Evolutionary conservation across 2,329 filamentous ascomycete species (phyloP).

Genomic region (Seiridium cupressi): DNA sequence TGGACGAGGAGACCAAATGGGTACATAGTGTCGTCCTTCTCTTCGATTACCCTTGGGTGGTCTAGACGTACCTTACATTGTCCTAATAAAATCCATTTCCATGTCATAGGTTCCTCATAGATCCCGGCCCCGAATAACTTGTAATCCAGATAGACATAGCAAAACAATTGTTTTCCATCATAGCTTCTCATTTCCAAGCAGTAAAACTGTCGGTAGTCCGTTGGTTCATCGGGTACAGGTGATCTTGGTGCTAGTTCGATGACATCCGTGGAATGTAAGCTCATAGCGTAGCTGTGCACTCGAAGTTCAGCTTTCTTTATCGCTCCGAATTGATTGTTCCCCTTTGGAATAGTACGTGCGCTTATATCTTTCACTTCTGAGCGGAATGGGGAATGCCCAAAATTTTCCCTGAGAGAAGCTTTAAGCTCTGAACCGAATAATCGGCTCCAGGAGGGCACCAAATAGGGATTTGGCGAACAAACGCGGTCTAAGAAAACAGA

Average conservation of each 20-base stretch:
- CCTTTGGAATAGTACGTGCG: not conserved
- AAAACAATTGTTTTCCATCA: not conserved
- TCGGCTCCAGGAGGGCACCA: not conserved
- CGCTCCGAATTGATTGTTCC: not conserved
- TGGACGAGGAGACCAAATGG: not conserved
- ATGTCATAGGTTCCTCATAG: not conserved
- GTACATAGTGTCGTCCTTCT: not conserved
- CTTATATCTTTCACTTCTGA: not conserved
- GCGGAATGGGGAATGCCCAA: not conserved
- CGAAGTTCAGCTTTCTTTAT: not conserved
- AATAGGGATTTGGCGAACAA: not conserved
- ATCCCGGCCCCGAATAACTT: not conserved
- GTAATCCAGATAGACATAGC: not conserved
- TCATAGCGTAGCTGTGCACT: not conserved
- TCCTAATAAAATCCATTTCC: constrained; percentile 2
- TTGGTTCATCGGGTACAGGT: not conserved
- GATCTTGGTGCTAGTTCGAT: not conserved
- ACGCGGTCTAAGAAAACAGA: not conserved
- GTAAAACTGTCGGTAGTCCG: not conserved
- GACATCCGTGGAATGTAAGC: not conserved
- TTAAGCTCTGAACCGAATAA: not conserved
- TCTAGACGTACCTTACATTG: not conserved
- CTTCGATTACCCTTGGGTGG: not conserved
- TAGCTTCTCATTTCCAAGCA: not conserved
- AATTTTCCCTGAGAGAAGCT: not conserved